Percentiles rank a stretch among this genome's conserved stretches.
These are phyloP conservation scores for Hypoxylon crocopeplum DNA, from an alignment of 495 filamentous ascomycete genomes.

Conservation along the genomic window DNA sequence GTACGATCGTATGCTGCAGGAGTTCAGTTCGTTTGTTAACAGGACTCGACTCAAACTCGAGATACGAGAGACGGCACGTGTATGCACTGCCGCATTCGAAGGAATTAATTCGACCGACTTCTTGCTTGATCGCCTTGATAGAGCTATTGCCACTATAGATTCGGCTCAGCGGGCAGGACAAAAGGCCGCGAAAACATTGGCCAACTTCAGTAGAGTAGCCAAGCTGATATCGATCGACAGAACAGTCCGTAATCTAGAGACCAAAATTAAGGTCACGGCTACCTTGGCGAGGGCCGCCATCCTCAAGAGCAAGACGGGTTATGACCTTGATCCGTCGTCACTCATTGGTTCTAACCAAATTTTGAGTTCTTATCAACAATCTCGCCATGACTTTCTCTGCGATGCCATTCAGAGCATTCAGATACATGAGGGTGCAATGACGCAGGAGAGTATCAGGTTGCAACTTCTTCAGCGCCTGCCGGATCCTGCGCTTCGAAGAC, in stretches of 20 bases:
- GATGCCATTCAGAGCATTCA: constrained; percentile 26
- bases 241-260: constrained; percentile 13
- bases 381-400: constrained; percentile 11
- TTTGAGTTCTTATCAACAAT: neutral
- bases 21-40: constrained; percentile 2
- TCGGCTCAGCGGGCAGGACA: constrained; percentile 12
- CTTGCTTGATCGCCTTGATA: constrained; percentile 5
- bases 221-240: constrained; percentile 10
- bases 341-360: constrained; percentile 8
- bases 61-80: constrained; percentile 10
- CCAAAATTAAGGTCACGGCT: constrained; percentile 9
- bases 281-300: constrained; percentile 5
- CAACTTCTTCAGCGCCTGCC: constrained; percentile 23
- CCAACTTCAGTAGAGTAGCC: constrained; percentile 9
- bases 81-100: constrained; percentile 2
- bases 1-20: neutral
- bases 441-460: constrained; percentile 15
- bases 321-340: constrained; percentile 12
- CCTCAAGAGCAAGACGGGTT: constrained; percentile 27
- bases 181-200: neutral
- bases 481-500: constrained; percentile 9
- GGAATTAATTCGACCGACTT: constrained; percentile 1
- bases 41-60: constrained; percentile 13
- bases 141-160: constrained; percentile 3
- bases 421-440: constrained; percentile 19